Conservation (phyloP, 164 flowering plant species). For the Vitis rotundifolia region DNA sequence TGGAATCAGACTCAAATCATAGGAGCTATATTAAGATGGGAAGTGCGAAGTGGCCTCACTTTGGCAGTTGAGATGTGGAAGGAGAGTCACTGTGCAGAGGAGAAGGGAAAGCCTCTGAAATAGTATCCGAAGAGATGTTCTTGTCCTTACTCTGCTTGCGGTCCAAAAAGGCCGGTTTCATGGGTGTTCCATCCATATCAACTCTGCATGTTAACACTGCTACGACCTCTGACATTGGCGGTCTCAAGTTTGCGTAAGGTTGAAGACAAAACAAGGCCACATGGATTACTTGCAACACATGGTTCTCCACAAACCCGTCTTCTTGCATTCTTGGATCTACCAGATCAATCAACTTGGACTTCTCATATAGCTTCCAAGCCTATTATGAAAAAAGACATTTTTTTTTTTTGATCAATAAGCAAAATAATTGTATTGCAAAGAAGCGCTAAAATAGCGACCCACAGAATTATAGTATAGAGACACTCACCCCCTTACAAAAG, state of each 20-base stretch:
- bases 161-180: slow-evolving; percentile 48
- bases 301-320: slow-evolving; percentile 48
- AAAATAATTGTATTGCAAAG: no score
- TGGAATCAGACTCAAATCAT: no score
- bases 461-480: no score
- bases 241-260: slow-evolving; percentile 56
- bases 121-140: slow-evolving; percentile 44
- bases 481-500: no score
- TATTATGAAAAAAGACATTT: slow-evolving; percentile 18
- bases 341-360: slow-evolving; percentile 41
- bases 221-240: slow-evolving; percentile 74
- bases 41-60: neutral
- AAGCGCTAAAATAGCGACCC: no score
- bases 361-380: slow-evolving; percentile 78
- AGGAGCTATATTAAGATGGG: no score
- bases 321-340: slow-evolving; percentile 50
- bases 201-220: slow-evolving; percentile 63
- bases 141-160: slow-evolving; percentile 30
- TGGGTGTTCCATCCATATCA: slow-evolving; percentile 39
- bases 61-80: slow-evolving; percentile 2
- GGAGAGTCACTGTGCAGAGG: slow-evolving; percentile 42
- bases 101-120: slow-evolving; percentile 51
- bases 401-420: no score
- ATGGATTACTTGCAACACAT: slow-evolving; percentile 43
- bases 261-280: slow-evolving; percentile 72